Conservation (phyloP, 345 rosid species). For the Arabis hirsuta region DNA sequence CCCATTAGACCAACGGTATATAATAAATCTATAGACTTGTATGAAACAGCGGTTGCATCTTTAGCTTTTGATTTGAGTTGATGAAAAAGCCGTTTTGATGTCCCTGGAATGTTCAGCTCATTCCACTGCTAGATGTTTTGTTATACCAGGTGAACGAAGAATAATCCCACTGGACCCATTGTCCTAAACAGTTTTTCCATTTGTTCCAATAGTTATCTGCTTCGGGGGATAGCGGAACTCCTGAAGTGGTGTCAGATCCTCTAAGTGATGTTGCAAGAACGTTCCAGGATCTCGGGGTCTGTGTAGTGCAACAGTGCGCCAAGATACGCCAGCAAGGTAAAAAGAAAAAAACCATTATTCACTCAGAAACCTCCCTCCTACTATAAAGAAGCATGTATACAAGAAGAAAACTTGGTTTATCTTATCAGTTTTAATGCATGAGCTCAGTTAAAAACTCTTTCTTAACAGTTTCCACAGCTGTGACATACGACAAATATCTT, state of each 20-base stretch:
- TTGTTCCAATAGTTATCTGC: slow-evolving; percentile 67
- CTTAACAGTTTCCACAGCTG: slow-evolving; percentile 82
- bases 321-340: slow-evolving; percentile 98
- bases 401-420: background rate
- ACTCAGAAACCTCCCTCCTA: slow-evolving; percentile 3
- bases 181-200: background rate
- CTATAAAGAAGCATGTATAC: background rate
- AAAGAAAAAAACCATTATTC: background rate
- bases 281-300: slow-evolving; percentile 88
- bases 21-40: background rate
- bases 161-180: too few relatives aligned
- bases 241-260: slow-evolving; percentile 93
- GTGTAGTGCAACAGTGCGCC: slow-evolving; percentile 94
- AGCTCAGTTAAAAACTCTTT: background rate
- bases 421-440: slow-evolving; percentile 2
- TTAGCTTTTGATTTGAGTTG: slow-evolving; percentile 2
- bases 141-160: too few relatives aligned
- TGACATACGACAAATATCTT: slow-evolving; percentile 72
- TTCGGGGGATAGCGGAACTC: slow-evolving; percentile 93
- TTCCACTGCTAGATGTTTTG: background rate
- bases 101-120: background rate
- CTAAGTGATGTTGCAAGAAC: slow-evolving; percentile 81
- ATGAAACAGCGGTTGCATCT: background rate
- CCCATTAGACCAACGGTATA: slow-evolving; percentile 82
- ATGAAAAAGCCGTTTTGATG: background rate